Evolutionary conservation across 306 rosid species (phyloP).

Genomic region (Gleditsia sinensis): DNA sequence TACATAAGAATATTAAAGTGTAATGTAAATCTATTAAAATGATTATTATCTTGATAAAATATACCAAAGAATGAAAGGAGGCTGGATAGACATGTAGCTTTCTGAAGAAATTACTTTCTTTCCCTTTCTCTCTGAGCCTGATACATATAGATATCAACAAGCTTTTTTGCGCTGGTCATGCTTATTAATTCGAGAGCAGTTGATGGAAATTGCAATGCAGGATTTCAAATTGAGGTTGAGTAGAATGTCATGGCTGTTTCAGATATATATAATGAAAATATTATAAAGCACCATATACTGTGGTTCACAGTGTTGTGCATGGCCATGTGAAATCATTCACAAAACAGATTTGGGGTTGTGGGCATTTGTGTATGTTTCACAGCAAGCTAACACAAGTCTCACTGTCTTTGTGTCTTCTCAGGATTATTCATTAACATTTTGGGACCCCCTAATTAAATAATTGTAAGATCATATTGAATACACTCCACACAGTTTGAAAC

Average conservation of each 20-base stretch:
- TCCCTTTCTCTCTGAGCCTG: too few species aligned
- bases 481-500: neutral
- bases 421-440: too few species aligned
- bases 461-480: neutral
- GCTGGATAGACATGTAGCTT: too few species aligned
- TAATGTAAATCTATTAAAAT: too few species aligned
- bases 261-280: neutral
- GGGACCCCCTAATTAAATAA: too few species aligned
- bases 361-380: neutral
- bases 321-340: neutral
- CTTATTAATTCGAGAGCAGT: neutral
- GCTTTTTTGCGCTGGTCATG: neutral
- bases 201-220: too few species aligned
- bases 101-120: too few species aligned
- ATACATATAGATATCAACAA: neutral
- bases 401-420: too few species aligned
- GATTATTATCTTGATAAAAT: too few species aligned
- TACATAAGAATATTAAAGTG: too few species aligned
- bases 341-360: neutral
- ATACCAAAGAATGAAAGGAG: too few species aligned
- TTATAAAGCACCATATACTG: neutral
- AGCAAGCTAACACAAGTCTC: neutral
- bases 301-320: neutral
- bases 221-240: neutral
- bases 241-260: neutral